These are phyloP conservation scores for Amanita inopinata DNA, from an alignment of 768 basidiomycete genomes.

Conservation along the genomic window DNA sequence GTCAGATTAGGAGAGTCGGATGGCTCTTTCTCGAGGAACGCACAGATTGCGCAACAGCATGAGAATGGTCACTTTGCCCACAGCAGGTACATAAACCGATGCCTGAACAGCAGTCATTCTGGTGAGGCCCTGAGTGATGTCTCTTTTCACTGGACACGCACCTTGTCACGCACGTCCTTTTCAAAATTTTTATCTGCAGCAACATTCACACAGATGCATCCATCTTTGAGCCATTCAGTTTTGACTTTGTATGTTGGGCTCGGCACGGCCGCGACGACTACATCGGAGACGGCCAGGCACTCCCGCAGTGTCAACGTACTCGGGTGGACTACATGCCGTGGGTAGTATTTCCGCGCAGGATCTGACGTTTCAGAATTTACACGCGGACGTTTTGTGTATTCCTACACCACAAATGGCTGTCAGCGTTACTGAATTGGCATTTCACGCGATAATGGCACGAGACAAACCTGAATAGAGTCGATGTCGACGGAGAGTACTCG, in stretches of 20 bases:
- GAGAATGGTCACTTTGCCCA: constrained; percentile 96
- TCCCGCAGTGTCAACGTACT: constrained; percentile 60
- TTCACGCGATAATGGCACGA: not conserved
- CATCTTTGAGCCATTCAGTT: constrained; percentile 86
- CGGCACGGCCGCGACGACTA: constrained; percentile 92
- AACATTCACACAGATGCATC: constrained; percentile 89
- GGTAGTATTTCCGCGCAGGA: constrained; percentile 48
- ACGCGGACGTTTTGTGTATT: constrained; percentile 88
- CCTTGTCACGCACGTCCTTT: constrained; percentile 85
- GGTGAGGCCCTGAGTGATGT: no score
- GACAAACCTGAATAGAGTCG: constrained; percentile 81
- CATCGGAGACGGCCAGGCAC: constrained; percentile 80
- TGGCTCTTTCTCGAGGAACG: no score
- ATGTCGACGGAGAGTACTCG: constrained; percentile 93
- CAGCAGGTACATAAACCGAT: constrained; percentile 87
- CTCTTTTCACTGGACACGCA: constrained; percentile 20
- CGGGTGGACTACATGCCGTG: constrained; percentile 75
- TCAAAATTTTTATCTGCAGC: constrained; percentile 97
- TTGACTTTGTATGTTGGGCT: constrained; percentile 76
- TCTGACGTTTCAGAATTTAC: constrained; percentile 19
- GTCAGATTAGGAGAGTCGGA: no score
- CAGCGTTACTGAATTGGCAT: not conserved
- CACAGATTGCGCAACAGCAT: constrained; percentile 96
- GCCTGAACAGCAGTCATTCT: constrained; percentile 40
- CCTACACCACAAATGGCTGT: constrained; percentile 30